Percentiles rank a stretch among this genome's conserved stretches.
Evolutionary conservation across 768 basidiomycete genomes (phyloP).

Genomic region (Mycena rosella): DNA sequence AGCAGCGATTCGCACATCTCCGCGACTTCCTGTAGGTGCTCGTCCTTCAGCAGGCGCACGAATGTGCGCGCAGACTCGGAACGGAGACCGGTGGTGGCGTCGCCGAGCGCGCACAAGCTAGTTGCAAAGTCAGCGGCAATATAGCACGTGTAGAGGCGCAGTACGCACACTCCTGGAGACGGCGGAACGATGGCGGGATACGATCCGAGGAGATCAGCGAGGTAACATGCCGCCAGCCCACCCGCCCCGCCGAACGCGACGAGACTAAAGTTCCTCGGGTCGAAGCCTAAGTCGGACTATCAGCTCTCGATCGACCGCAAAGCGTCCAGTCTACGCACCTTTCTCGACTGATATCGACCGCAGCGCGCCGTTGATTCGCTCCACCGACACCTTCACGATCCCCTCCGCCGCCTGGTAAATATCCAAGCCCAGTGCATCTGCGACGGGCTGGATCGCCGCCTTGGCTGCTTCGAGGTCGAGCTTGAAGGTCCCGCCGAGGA

Average conservation of each 20-base stretch:
- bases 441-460: conserved; percentile 32
- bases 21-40: not conserved
- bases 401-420: conserved; percentile 37
- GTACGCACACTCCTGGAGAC: conserved; percentile 18
- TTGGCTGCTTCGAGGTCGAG: conserved; percentile 32
- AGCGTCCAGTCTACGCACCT: conserved; percentile 1
- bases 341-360: conserved; percentile 35
- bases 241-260: conserved; percentile 38
- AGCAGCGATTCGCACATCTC: not conserved
- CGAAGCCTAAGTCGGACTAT: conserved; percentile 8
- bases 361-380: conserved; percentile 37
- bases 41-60: conserved; percentile 17
- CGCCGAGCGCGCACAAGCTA: conserved; percentile 36
- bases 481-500: conserved; percentile 36
- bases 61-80: conserved; percentile 33
- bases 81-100: conserved; percentile 31
- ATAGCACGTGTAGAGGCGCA: not conserved
- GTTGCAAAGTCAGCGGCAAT: not conserved
- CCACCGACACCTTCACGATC: conserved; percentile 32
- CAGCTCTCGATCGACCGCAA: not conserved
- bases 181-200: conserved; percentile 35
- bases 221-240: conserved; percentile 14
- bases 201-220: conserved; percentile 23
- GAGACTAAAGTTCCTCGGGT: conserved; percentile 37
- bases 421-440: conserved; percentile 31